Base-by-base conservation (phyloP, 352 stramenopile genomes). In the Globisporangium abappressorium region DNA sequence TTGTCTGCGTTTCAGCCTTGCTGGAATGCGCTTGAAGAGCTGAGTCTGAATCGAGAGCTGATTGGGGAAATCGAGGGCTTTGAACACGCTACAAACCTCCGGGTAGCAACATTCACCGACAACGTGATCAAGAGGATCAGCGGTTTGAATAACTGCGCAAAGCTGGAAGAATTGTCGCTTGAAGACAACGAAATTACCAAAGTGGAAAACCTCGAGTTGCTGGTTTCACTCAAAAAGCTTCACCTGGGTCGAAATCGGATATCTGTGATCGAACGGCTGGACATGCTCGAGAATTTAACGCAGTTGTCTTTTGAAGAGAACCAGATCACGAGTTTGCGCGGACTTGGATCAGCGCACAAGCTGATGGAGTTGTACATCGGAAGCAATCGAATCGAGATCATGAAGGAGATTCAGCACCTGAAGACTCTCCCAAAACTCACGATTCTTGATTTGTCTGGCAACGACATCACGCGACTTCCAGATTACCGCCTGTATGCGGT, bases 341-440 rank as follows among this genome's bases (percentile, higher is more conserved):
- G 86, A 0, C 69, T 97, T 5, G 74, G 76, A 0, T 74, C 77
- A 0, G 79, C 90, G 1, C 61, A 80, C 56, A 92, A 89, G 54
- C 69, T 96, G 9, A 93, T 95, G 87, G 90, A 97, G 59, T 66
- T 97, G 0, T 97, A 97, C 69, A 74, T 95, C n/a, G 85, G 89
- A 7, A 90, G 89, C 64, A 97, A 97, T 62, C 70, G 79, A 20
- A 86, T 97, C 43, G 82, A 89, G n/a, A 79, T 80, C 11, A 34
- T 97, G 18, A 94, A 90, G 36, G 84, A 92, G 46, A 72, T 95
- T 5, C 88, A 94, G 63, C 78, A 94, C 46, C 64, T 97, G 3
- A 94, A 95, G 36, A 71, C 79, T 0, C 70, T 97, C 8, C 86
- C 90, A 0, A 93, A 94, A 38, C 76, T 97, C 5, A 94, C 92